Base-by-base conservation (phyloP, 1,284 basidiomycete genomes). In the Pseudomicrostroma phylloplanum region DNA sequence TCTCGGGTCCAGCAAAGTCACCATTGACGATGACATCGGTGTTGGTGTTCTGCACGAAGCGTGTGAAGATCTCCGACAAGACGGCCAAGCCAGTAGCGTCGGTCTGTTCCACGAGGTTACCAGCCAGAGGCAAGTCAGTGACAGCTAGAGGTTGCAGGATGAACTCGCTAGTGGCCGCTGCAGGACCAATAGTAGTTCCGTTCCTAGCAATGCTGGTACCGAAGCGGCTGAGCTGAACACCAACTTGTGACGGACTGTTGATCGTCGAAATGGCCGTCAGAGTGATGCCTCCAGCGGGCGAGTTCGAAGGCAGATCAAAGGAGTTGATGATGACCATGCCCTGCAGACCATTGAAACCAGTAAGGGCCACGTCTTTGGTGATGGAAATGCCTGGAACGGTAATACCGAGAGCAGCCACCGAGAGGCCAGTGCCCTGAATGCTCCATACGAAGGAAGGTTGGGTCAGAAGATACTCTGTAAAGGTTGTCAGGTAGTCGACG, bases 161-260 rank as follows among this genome's bases (percentile, higher is more conserved):
- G 60, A 89, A 84, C 1, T 80, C 66, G 21, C 81, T 80, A 36
- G 67, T 67, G 0, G 86, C 84, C 1, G 83, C 74, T 7, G 86
- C 85, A 1, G 86, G 84, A 1, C 87, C 89, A 60, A 90, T 84
- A 73, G 84, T 81, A 26, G 83, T 82, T 42, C 82, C 80, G 55
- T 83, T 82, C 58, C 84, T 83, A 67, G 82, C 86, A 12, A 85
- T 85, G 61, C 84, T 82, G 78, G 89, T 88, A 7, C 83, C 84
- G 63, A 90, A 83, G 3, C 83, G 83, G 61, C 83, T 84, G 12
- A 89, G 81, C 65, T 85, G 80, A 12, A 90, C 85, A 59, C 88
- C 89, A 53, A 90, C 87, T 83, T 89, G 88, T 2, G 89, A 87
- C 23, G 88, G 88, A 72, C 89, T 90, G 13, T 82, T 81, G 26